These are phyloP conservation scores for Pestalotiopsis sp. DNA, from an alignment of 2,329 filamentous ascomycete genomes.

Conservation along the genomic window DNA sequence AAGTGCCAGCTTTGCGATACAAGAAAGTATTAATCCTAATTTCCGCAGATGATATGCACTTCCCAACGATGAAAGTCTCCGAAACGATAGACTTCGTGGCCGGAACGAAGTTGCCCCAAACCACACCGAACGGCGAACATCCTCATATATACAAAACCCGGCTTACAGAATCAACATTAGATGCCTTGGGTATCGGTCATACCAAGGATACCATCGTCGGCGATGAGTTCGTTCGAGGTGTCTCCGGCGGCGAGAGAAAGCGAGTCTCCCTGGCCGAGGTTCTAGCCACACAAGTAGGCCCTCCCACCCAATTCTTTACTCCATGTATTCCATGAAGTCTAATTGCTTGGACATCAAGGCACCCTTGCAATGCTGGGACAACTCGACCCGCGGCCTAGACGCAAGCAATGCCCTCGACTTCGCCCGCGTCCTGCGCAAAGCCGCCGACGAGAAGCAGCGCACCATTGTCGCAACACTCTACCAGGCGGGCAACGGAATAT, in stretches of 20 bases:
- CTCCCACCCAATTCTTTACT: not conserved
- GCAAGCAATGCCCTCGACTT: constrained; percentile 76
- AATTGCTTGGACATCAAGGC: constrained; percentile 37
- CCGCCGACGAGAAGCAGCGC: constrained; percentile 69
- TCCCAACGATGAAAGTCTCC: constrained; percentile 68
- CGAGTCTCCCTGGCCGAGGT: constrained; percentile 78
- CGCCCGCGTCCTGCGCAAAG: constrained; percentile 63
- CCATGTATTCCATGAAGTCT: constrained; percentile 21
- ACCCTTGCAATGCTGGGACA: constrained; percentile 73
- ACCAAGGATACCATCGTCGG: constrained; percentile 71
- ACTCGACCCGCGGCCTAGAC: constrained; percentile 73
- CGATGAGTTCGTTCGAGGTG: constrained; percentile 66
- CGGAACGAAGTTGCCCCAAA: constrained; percentile 64
- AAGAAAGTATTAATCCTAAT: not conserved
- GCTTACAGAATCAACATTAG: constrained; percentile 40
- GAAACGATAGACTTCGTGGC: constrained; percentile 70
- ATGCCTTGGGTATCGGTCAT: constrained; percentile 70
- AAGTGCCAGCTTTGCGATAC: not conserved
- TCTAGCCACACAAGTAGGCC: constrained; percentile 31
- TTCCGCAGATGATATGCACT: constrained; percentile 60
- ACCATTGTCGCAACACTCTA: constrained; percentile 74
- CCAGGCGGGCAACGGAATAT: constrained; percentile 69
- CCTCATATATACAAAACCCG: constrained; percentile 32
- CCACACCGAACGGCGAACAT: constrained; percentile 45
- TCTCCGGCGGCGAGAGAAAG: constrained; percentile 70